phyloP scores from a whole-genome alignment of 371 early-diverging fungal species.

The Mucor saturninus region DNA sequence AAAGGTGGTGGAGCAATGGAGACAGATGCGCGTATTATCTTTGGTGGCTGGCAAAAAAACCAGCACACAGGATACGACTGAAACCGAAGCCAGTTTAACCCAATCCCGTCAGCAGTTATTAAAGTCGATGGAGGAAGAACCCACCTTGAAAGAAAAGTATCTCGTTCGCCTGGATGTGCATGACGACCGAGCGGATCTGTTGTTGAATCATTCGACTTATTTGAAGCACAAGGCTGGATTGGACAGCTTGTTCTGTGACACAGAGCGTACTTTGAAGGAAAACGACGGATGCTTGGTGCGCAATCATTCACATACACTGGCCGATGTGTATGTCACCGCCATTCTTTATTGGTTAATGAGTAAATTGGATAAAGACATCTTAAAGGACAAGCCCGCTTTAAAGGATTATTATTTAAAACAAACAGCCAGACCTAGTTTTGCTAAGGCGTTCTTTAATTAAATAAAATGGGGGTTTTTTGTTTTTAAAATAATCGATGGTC shows the following conservation, averaged over 20 bases:
- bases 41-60: conserved; percentile 17
- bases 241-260: not conserved
- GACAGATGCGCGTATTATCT: conserved; percentile 17
- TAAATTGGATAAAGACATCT: conserved; percentile 13
- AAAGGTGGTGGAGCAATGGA: conserved; percentile 6
- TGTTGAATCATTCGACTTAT: conserved; percentile 12
- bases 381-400: not conserved
- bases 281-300: conserved; percentile 8
- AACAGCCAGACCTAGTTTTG: conserved; percentile 9
- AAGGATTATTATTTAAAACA: conserved; percentile 15
- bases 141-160: conserved; percentile 18
- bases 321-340: conserved; percentile 5
- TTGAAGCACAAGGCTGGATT: conserved; percentile 7
- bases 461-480: not conserved
- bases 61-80: not conserved
- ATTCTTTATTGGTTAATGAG: conserved; percentile 12
- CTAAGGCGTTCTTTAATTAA: conserved; percentile 8
- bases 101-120: conserved; percentile 7
- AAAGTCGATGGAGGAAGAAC: conserved; percentile 7
- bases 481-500: conserved; percentile 36
- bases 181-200: conserved; percentile 10
- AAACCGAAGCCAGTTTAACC: not conserved
- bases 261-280: not conserved
- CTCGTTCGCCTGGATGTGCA: conserved; percentile 11
- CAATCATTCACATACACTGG: not conserved